A percentile compares a stretch with the other conserved stretches of the same genome.
Conservation (phyloP, 179 eudicot genomes). For the Nepenthes alata region DNA sequence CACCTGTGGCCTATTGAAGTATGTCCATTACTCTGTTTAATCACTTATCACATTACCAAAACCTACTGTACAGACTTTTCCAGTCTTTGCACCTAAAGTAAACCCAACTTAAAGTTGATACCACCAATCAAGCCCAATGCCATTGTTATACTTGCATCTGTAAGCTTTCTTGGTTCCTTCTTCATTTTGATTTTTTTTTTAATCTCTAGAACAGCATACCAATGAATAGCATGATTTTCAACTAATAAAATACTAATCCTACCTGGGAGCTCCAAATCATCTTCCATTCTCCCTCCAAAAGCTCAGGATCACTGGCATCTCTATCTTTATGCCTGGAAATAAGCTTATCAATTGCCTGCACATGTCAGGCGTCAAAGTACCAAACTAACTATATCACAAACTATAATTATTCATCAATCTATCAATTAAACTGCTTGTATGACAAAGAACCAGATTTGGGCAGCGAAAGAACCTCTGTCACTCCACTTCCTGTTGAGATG, state of each 20-base stretch:
- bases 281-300: constrained; percentile 83
- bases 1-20: too few species aligned
- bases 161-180: too few species aligned
- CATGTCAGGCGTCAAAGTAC: background rate
- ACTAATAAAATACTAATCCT: background rate
- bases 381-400: background rate
- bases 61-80: too few species aligned
- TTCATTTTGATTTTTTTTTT: too few species aligned
- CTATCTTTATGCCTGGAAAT: constrained; percentile 30
- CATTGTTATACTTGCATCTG: background rate
- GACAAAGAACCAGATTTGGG: background rate
- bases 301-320: constrained; percentile 38
- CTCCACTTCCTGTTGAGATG: constrained; percentile 51
- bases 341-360: constrained; percentile 70
- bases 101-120: background rate
- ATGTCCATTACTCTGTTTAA: too few species aligned
- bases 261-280: constrained; percentile 99
- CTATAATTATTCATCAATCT: too few species aligned
- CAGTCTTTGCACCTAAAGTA: too few species aligned
- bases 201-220: background rate
- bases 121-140: background rate
- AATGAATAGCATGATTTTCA: background rate
- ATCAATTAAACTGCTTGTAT: background rate
- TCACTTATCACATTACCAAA: too few species aligned
- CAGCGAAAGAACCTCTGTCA: constrained; percentile 37